A percentile compares a stretch with the other conserved stretches of the same genome.
These are phyloP conservation scores for Aphanoascus verrucosus DNA, from an alignment of 2,329 filamentous ascomycete species.

Conservation along the genomic window DNA sequence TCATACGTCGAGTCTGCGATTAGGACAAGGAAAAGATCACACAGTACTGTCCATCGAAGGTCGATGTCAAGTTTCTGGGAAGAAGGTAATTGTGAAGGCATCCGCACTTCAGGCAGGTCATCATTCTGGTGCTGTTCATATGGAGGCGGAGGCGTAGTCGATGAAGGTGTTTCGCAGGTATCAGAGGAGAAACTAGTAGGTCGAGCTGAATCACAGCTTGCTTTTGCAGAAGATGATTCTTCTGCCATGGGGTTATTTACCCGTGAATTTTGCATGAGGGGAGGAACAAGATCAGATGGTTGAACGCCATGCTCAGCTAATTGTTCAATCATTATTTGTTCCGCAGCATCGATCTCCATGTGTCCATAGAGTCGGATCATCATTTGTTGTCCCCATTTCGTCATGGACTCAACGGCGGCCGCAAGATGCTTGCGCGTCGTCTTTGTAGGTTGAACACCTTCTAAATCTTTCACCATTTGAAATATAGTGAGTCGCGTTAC, in stretches of 20 bases:
- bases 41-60: constrained; percentile 90
- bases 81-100: constrained; percentile 68
- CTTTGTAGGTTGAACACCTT: constrained; percentile 50
- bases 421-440: constrained; percentile 61
- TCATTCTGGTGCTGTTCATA: constrained; percentile 54
- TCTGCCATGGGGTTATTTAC: constrained; percentile 85
- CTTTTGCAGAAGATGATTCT: constrained; percentile 11
- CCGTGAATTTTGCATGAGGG: constrained; percentile 80
- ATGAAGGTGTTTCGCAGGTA: constrained; percentile 24
- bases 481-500: constrained; percentile 72
- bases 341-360: constrained; percentile 82
- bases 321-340: constrained; percentile 99
- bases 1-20: constrained; percentile 95
- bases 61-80: constrained; percentile 88
- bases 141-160: constrained; percentile 44
- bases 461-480: constrained; percentile 60
- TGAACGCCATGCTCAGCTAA: constrained; percentile 83
- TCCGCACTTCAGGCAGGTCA: constrained; percentile 67
- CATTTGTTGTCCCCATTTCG: constrained; percentile 97
- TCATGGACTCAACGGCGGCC: constrained; percentile 62
- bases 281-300: constrained; percentile 69
- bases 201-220: neutral
- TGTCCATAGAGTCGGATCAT: constrained; percentile 90
- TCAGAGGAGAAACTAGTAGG: constrained; percentile 26
- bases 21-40: constrained; percentile 88